Percentiles rank a stretch among this genome's conserved stretches.
Evolutionary conservation across 305 asterid species (phyloP).

Genomic region (Plantago coronopus): DNA sequence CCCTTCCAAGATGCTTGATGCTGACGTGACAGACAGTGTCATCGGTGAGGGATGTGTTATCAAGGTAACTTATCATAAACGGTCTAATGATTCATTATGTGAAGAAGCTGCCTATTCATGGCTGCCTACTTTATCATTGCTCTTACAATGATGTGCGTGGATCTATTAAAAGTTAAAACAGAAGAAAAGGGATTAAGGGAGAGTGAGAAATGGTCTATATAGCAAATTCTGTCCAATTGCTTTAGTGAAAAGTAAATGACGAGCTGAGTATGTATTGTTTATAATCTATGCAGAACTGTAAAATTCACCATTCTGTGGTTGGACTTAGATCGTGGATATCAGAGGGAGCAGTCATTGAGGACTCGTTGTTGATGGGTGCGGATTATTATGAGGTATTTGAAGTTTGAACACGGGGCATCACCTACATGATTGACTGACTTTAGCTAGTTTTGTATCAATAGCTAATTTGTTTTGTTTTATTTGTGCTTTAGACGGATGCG

Average conservation of each 20-base stretch:
- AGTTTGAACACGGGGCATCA: conserved; percentile 9
- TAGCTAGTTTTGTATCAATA: neutral
- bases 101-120: neutral
- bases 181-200: conserved; percentile 4
- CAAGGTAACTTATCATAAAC: conserved; percentile 45
- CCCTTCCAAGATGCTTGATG: conserved; percentile 97
- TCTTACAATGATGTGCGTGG: too few species aligned
- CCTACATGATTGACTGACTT: too few species aligned
- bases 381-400: conserved; percentile 82
- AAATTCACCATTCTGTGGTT: conserved; percentile 89
- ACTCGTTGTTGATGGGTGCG: conserved; percentile 84
- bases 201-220: neutral
- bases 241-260: neutral
- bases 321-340: conserved; percentile 94
- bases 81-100: neutral
- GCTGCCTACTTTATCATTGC: neutral
- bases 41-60: conserved; percentile 97
- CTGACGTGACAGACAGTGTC: conserved; percentile 92
- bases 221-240: neutral
- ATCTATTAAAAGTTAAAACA: neutral
- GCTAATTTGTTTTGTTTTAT: conserved; percentile 4
- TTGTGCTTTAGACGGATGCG: conserved; percentile 61
- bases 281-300: conserved; percentile 62
- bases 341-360: conserved; percentile 88
- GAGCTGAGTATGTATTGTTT: neutral